Evolutionary conservation across 176 grass and related monocot genomes (phyloP), one percentile per base, ranked within the genome.

Genomic region (Rhynchospora pubera): DNA sequence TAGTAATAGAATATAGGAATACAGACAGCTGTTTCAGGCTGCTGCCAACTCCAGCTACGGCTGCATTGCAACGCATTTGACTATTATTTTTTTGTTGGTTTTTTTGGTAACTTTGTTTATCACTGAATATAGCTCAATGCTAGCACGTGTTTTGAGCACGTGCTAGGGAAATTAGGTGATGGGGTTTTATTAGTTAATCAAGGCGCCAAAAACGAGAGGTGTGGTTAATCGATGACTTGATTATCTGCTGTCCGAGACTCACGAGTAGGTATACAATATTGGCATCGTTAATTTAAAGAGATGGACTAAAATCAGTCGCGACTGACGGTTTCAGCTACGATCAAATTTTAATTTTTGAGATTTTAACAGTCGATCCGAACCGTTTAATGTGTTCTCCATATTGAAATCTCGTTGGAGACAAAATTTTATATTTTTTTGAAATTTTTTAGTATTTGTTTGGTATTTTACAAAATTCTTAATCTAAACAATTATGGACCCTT

Each of bases 61-160:
- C 65, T 12, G 67, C 19, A 50, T 23, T 47, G 10, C 15, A 23
- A 24, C 46, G 43, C 23, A 51, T 81, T 81, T 79, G 23, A 81
- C 39, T 81, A 65, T 65, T 65, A 81, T 65, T 57, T 32, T 39
- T 61, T 63, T 46, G 57, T 16, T 80, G 34, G 78, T 46, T 80
- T 80, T 14, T 62, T 80, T 46, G 78, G 57, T 80, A 80, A 59
- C 62, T 58, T 32, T 62, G 57, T 47, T 80, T 57, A 79, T n/a
- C 58, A 43, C 2, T 32, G 62, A 60, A 61, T 59, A 42, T 79
- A 5, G 34, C 6, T 21, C 26, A 39, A 15, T 64, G 30, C 57
- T 46, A 80, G 18, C 58, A 44, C 34, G 78, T 81, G 78, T 81
- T 81, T 62, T 64, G 24, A 81, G 61, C 58, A 63, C 79, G 58